phyloP scores from a whole-genome alignment of 2,329 filamentous ascomycete species.

The Claviceps pazoutovae region DNA sequence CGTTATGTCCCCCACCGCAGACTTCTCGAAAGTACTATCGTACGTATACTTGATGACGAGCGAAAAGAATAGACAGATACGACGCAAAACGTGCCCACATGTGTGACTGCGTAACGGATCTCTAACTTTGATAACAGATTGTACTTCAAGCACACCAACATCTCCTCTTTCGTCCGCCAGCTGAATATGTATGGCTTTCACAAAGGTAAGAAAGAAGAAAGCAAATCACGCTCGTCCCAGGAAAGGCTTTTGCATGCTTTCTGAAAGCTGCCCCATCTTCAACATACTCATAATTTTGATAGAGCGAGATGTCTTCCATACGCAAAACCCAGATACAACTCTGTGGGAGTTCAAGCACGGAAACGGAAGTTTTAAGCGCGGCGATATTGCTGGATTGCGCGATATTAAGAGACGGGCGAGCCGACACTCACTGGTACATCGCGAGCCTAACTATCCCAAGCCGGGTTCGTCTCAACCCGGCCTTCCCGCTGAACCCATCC shows the following conservation, averaged over 20 bases:
- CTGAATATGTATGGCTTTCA: slow-evolving; percentile 99
- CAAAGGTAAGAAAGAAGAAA: slow-evolving; percentile 53
- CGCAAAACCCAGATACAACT: slow-evolving; percentile 80
- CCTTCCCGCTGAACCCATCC: slow-evolving; percentile 69
- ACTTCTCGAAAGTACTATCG: slow-evolving; percentile 97
- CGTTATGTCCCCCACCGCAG: slow-evolving; percentile 93
- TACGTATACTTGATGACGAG: slow-evolving; percentile 34
- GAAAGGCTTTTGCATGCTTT: neutral
- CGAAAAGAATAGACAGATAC: neutral
- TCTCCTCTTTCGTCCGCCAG: slow-evolving; percentile 94
- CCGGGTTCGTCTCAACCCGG: slow-evolving; percentile 63
- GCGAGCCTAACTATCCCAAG: slow-evolving; percentile 75
- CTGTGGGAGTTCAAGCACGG: slow-evolving; percentile 99
- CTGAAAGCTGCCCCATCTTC: neutral
- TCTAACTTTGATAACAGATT: slow-evolving; percentile 42
- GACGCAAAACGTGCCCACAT: neutral
- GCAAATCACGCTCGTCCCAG: neutral
- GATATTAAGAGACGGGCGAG: slow-evolving; percentile 95
- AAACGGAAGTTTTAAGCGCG: slow-evolving; percentile 91
- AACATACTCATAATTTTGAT: neutral
- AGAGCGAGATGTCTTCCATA: slow-evolving; percentile 99
- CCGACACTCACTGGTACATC: slow-evolving; percentile 80
- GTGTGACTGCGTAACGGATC: slow-evolving; percentile 1
- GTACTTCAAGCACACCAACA: slow-evolving; percentile 99
- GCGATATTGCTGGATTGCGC: slow-evolving; percentile 76